Evolutionary conservation across 2,329 filamentous ascomycete species (phyloP).

Genomic region (Coniochaeta ligniaria): DNA sequence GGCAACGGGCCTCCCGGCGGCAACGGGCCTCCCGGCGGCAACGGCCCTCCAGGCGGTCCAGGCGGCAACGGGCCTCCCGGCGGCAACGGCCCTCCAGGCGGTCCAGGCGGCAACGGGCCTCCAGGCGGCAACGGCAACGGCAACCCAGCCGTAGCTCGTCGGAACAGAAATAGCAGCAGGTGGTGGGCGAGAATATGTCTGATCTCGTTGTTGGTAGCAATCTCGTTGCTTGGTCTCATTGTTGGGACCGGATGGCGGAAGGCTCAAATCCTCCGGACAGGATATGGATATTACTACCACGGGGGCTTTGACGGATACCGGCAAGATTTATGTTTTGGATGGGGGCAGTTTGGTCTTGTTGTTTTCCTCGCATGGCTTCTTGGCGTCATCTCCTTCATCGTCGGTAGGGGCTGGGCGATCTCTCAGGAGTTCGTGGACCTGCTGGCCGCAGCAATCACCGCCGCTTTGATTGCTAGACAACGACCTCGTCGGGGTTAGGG

Average conservation of each 20-base stretch:
- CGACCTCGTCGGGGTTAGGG: background rate
- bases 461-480: background rate
- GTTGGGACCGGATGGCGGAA: background rate
- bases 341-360: background rate
- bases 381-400: background rate
- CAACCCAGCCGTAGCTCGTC: background rate
- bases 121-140: background rate
- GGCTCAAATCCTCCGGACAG: background rate
- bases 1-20: no score
- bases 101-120: no score
- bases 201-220: background rate
- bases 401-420: background rate
- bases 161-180: background rate
- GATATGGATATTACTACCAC: slow-evolving; percentile 1
- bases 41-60: no score
- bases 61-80: no score
- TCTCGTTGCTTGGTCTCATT: background rate
- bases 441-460: background rate
- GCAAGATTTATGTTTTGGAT: background rate
- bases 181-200: background rate
- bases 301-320: background rate
- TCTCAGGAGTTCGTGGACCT: background rate
- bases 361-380: background rate
- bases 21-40: no score
- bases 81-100: background rate